phyloP scores from a whole-genome alignment of 768 basidiomycete genomes.

The Boletus subcaerulescens region DNA sequence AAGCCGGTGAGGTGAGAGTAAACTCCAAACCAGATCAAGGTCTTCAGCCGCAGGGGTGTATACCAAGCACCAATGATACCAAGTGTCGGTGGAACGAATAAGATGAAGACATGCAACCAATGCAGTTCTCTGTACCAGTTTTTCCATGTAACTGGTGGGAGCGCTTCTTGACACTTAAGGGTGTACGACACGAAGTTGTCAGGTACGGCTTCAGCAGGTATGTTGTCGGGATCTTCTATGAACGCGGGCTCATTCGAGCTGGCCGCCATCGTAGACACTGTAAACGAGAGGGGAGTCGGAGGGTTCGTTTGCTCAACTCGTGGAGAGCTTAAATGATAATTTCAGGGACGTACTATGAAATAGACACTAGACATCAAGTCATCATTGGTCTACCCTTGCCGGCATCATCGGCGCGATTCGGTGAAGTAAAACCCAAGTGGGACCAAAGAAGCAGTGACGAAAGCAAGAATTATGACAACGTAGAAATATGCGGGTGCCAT shows the following conservation, averaged over 20 bases:
- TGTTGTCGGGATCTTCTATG: conserved; percentile 5
- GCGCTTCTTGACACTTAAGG: conserved; percentile 5
- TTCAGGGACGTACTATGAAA: too few species aligned
- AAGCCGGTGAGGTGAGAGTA: conserved; percentile 72
- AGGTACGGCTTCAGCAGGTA: neutral
- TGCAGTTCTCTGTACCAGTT: conserved; percentile 13
- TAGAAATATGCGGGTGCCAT: neutral
- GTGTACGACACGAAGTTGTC: conserved; percentile 13
- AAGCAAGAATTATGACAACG: neutral
- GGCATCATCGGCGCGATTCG: neutral
- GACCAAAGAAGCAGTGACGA: neutral
- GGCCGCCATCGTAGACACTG: neutral
- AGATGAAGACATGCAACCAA: conserved; percentile 8
- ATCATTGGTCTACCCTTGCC: neutral
- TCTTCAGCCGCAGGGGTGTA: conserved; percentile 1
- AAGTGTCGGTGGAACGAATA: conserved; percentile 3
- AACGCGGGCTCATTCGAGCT: neutral
- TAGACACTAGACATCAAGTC: too few species aligned
- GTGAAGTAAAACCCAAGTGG: neutral
- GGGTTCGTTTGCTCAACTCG: neutral
- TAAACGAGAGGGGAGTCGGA: neutral
- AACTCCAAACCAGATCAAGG: conserved; percentile 1
- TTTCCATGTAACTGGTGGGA: conserved; percentile 8
- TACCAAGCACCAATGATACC: neutral
- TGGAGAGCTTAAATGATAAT: neutral